phyloP scores from a whole-genome alignment of 73 alveolate genomes.

The Stentor roeselii region DNA sequence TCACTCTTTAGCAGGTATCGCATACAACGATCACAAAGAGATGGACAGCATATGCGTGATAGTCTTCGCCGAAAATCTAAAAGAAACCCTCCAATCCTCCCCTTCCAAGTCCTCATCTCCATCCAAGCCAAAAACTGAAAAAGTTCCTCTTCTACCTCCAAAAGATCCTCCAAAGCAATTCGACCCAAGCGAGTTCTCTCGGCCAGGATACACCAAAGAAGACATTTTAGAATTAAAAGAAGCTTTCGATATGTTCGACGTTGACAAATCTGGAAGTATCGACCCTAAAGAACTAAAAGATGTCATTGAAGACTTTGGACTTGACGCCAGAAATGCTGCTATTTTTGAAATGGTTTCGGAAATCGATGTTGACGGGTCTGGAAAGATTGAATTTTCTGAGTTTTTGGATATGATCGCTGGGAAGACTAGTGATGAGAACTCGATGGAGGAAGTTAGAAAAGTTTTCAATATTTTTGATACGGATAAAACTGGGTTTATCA shows the following conservation, averaged over 20 bases:
- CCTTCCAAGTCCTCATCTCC: not conserved
- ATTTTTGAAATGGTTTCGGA: slow-evolving; percentile 50
- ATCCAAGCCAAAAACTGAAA: not conserved
- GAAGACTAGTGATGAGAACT: slow-evolving; percentile 60
- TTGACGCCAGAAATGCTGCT: slow-evolving; percentile 63
- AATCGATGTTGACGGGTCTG: slow-evolving; percentile 53
- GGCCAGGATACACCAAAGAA: slow-evolving; percentile 63
- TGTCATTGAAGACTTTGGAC: slow-evolving; percentile 70
- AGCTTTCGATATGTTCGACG: slow-evolving; percentile 73
- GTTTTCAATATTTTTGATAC: slow-evolving; percentile 45
- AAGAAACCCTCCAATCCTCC: not conserved
- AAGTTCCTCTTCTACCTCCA: not conserved
- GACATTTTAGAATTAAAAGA: slow-evolving; percentile 69
- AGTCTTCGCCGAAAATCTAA: slow-evolving; percentile 54
- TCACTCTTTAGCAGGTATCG: slow-evolving; percentile 32
- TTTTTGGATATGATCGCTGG: slow-evolving; percentile 59
- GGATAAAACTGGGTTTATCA: slow-evolving; percentile 35
- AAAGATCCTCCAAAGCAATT: slow-evolving; percentile 9
- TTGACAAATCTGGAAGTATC: slow-evolving; percentile 65
- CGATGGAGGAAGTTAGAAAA: slow-evolving; percentile 56
- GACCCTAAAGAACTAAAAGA: slow-evolving; percentile 66
- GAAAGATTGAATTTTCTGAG: slow-evolving; percentile 55
- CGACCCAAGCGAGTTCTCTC: slow-evolving; percentile 50
- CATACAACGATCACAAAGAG: slow-evolving; percentile 62
- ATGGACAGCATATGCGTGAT: slow-evolving; percentile 61